A percentile compares a stretch with the other conserved stretches of the same genome.
phyloP scores from a whole-genome alignment of 331 rosid genomes.

The Erythrophleum ivorense region DNA sequence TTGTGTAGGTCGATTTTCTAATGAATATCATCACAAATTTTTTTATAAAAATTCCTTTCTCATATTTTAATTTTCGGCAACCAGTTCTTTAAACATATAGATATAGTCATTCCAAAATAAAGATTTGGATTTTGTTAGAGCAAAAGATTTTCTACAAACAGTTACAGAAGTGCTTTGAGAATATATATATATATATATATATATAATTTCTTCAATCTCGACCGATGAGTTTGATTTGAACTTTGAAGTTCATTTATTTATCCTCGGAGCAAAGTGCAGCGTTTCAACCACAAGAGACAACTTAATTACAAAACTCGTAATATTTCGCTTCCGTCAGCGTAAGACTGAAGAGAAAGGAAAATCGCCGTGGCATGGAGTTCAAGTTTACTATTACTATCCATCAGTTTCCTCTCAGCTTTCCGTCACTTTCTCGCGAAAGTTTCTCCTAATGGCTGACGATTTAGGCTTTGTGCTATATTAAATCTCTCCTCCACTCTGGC shows the following conservation, averaged over 20 bases:
- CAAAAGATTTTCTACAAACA: too few species aligned
- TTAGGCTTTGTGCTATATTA: neutral
- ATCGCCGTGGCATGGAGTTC: conserved; percentile 26
- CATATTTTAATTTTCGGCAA: too few species aligned
- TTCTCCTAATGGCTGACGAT: conserved; percentile 10
- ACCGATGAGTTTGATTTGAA: too few species aligned
- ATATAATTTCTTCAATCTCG: too few species aligned
- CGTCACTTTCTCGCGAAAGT: conserved; percentile 46
- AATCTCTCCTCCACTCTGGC: conserved; percentile 37
- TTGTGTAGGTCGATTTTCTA: too few species aligned
- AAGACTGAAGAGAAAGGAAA: conserved; percentile 9
- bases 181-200: too few species aligned
- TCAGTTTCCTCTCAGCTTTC: conserved; percentile 20
- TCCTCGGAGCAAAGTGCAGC: neutral
- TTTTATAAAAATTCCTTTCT: too few species aligned
- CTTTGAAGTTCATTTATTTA: neutral
- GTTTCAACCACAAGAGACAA: too few species aligned
- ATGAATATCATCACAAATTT: too few species aligned
- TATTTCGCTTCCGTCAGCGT: conserved; percentile 37
- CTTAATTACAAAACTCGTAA: neutral
- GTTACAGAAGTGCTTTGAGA: too few species aligned
- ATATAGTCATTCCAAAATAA: neutral
- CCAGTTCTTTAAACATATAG: neutral
- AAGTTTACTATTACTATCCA: conserved; percentile 21
- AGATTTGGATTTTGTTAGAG: neutral